Base-by-base conservation (phyloP, 75 land plant genomes). In the Ceratopteris richardii region DNA sequence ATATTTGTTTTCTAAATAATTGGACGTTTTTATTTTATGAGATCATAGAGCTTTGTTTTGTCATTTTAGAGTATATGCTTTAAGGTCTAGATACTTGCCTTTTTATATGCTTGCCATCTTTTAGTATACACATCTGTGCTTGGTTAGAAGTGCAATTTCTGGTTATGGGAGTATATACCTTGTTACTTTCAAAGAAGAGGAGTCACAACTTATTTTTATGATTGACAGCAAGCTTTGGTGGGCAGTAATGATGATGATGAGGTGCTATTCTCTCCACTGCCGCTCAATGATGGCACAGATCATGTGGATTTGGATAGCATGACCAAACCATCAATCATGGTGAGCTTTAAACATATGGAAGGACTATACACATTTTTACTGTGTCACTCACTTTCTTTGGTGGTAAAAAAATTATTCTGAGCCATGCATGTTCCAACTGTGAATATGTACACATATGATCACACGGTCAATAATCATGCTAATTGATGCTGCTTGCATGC, bases 201-300 rank as follows among this genome's bases (percentile, higher is more conserved):
- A 40, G 9, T 40, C 14, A 40, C 14, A 14, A 9, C 14, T 40
- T 40, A 40, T 14, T 70, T n/a, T n/a, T n/a, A n/a, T n/a, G n/a
- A n/a, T n/a, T 18, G 16, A 28, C 84, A 88, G 98, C 83, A 93
- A 93, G 76, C 80, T 58, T 72, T 88, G 74, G 85, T 88, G 62
- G 98, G 98, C 51, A 88, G 76, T 62, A 78, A 62, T 23, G 70
- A 78, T 0, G 98, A 74, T 40, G 84, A 82, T 52, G 90, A 85
- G 55, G 79, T 74, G 60, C 82, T 90, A 16, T 87, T 90, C 69
- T 83, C 88, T 12, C 47, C 74, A 20, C 42, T 56, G 24, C 42
- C 66, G 22, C 39, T 51, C 26, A 29, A 47, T 25, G 29, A 54
- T 54, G 65, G 43, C 22, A 65, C 61, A 25, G 71, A 68, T 22